Conservation (phyloP, 2,329 filamentous ascomycete genomes). For the Penicillium sp. region DNA sequence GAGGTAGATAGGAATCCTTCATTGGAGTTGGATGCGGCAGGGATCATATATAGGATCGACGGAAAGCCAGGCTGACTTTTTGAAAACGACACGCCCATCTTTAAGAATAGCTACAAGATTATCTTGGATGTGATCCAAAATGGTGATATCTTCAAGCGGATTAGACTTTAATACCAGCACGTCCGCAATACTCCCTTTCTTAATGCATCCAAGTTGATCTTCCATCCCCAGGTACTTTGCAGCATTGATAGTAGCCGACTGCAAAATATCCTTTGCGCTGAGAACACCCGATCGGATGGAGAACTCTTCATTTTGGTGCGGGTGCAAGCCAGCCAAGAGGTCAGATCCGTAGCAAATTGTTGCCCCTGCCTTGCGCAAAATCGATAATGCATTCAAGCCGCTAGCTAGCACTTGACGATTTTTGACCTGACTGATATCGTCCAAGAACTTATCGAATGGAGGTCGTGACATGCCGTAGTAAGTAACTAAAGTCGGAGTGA, state of each 20-base stretch:
- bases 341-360: constrained; percentile 58
- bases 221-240: constrained; percentile 50
- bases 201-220: constrained; percentile 50
- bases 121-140: constrained; percentile 49
- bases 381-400: constrained; percentile 47
- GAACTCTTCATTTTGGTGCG: constrained; percentile 49
- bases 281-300: constrained; percentile 44
- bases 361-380: constrained; percentile 52
- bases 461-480: constrained; percentile 46
- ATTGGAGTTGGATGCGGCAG: neutral
- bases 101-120: constrained; percentile 54
- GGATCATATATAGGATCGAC: constrained; percentile 8
- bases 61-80: constrained; percentile 25
- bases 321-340: constrained; percentile 39
- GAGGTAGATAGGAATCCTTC: too few relatives aligned
- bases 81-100: constrained; percentile 48
- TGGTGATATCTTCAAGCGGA: constrained; percentile 54
- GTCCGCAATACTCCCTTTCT: constrained; percentile 52
- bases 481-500: constrained; percentile 47
- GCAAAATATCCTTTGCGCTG: constrained; percentile 43
- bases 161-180: constrained; percentile 52
- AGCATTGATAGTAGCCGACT: constrained; percentile 52
- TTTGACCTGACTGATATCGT: constrained; percentile 37
- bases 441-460: constrained; percentile 6
- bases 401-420: constrained; percentile 49